A percentile compares a stretch with the other conserved stretches of the same genome.
Evolutionary conservation across 2,329 filamentous ascomycete genomes (phyloP).

Genomic region (Clarireedia hainanense): DNA sequence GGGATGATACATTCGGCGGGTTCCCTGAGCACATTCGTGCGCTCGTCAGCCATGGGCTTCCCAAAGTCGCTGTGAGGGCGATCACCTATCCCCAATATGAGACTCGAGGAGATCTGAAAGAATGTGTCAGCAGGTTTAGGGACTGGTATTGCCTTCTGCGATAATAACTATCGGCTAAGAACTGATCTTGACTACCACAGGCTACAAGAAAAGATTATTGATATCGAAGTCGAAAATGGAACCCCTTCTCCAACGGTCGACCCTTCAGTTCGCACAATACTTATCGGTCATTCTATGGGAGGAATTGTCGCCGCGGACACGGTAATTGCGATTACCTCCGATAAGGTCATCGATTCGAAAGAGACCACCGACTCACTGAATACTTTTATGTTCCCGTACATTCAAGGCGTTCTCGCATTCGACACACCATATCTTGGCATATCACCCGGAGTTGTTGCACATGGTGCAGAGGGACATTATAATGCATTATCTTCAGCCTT

Average conservation of each 20-base stretch:
- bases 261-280: slow-evolving; percentile 71
- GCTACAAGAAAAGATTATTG: slow-evolving; percentile 88
- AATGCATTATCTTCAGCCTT: slow-evolving; percentile 65
- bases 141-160: slow-evolving; percentile 49
- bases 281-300: slow-evolving; percentile 84
- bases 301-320: slow-evolving; percentile 93
- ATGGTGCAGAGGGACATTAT: slow-evolving; percentile 81
- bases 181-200: slow-evolving; percentile 33
- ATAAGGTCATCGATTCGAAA: slow-evolving; percentile 18
- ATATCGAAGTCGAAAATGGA: slow-evolving; percentile 76
- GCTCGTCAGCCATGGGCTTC: slow-evolving; percentile 56
- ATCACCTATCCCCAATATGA: slow-evolving; percentile 76
- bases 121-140: slow-evolving; percentile 65
- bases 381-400: slow-evolving; percentile 82
- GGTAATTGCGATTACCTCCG: slow-evolving; percentile 55
- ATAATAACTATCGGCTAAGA: background rate
- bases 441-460: slow-evolving; percentile 72
- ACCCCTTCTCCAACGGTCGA: slow-evolving; percentile 81
- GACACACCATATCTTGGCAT: slow-evolving; percentile 89
- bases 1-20: slow-evolving; percentile 67
- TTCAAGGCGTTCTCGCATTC: slow-evolving; percentile 84
- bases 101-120: slow-evolving; percentile 67
- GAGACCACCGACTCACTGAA: slow-evolving; percentile 30
- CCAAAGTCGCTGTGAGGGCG: slow-evolving; percentile 58
- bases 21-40: slow-evolving; percentile 67